These are phyloP conservation scores for Microthyrium microscopicum DNA, from an alignment of 2,329 filamentous ascomycete species.

Conservation along the genomic window DNA sequence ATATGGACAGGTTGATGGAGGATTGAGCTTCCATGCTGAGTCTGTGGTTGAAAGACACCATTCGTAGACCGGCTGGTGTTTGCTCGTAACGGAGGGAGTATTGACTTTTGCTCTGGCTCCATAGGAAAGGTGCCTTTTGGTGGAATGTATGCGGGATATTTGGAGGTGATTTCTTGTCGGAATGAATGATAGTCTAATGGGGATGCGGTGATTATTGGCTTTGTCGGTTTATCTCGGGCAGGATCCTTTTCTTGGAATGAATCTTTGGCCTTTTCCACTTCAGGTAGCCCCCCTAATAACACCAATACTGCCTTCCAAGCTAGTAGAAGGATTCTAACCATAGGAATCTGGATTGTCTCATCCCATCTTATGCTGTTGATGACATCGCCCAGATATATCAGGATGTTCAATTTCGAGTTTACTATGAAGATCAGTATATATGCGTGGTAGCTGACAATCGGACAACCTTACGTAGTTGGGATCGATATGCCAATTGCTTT, in stretches of 20 bases:
- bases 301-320: slow-evolving; percentile 87
- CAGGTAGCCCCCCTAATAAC: slow-evolving; percentile 62
- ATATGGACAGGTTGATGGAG: slow-evolving; percentile 94
- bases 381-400: slow-evolving; percentile 54
- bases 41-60: slow-evolving; percentile 36
- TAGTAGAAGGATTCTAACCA: slow-evolving; percentile 48
- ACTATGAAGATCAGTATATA: slow-evolving; percentile 13
- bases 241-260: slow-evolving; percentile 42
- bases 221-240: slow-evolving; percentile 41
- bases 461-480: slow-evolving; percentile 17
- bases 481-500: slow-evolving; percentile 10
- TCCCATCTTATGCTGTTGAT: slow-evolving; percentile 38
- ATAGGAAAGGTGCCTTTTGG: slow-evolving; percentile 69
- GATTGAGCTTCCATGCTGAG: slow-evolving; percentile 50
- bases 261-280: slow-evolving; percentile 58
- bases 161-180: slow-evolving; percentile 89
- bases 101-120: slow-evolving; percentile 78
- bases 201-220: slow-evolving; percentile 77
- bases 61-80: slow-evolving; percentile 42
- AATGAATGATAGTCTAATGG: slow-evolving; percentile 94
- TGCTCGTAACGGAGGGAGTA: slow-evolving; percentile 70
- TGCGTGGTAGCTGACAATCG: not conserved
- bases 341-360: slow-evolving; percentile 18
- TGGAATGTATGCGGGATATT: slow-evolving; percentile 92
- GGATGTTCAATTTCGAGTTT: slow-evolving; percentile 45